These are phyloP conservation scores for Phytophthora sp. DNA, from an alignment of 352 stramenopile species.

Conservation along the genomic window DNA sequence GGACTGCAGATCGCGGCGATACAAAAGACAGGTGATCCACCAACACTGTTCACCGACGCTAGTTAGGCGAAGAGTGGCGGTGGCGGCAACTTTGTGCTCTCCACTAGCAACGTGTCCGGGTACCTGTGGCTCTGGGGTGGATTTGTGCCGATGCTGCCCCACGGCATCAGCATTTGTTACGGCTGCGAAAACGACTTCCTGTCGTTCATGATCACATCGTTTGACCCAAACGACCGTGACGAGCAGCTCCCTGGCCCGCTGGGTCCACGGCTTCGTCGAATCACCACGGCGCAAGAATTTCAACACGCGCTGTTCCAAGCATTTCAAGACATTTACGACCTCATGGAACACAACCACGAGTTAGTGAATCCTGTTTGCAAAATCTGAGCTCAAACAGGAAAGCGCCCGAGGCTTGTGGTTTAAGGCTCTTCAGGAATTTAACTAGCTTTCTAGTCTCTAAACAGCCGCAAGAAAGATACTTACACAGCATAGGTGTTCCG, in stretches of 20 bases:
- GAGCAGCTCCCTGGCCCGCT: conserved; percentile 6
- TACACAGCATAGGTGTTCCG: too few relatives aligned
- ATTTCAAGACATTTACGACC: conserved; percentile 66
- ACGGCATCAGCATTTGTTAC: conserved; percentile 95
- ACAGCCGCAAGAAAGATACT: too few relatives aligned
- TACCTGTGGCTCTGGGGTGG: conserved; percentile 96
- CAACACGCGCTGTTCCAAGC: conserved; percentile 55
- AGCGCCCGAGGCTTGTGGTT: too few relatives aligned
- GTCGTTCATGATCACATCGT: conserved; percentile 93
- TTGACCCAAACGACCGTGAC: conserved; percentile 45
- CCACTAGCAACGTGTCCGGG: conserved; percentile 93
- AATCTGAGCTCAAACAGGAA: conserved; percentile 32
- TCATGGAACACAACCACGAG: conserved; percentile 29
- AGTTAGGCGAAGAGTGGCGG: conserved; percentile 86
- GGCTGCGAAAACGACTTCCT: conserved; percentile 90
- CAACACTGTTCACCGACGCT: conserved; percentile 85
- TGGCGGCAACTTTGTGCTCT: conserved; percentile 92
- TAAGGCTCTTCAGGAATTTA: too few relatives aligned
- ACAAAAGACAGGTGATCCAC: conserved; percentile 64
- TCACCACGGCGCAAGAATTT: conserved; percentile 52
- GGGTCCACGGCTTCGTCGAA: conserved; percentile 20
- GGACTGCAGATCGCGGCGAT: conserved; percentile 89
- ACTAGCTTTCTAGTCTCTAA: too few relatives aligned
- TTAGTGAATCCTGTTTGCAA: conserved; percentile 5
- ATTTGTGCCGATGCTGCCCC: conserved; percentile 89